These are phyloP conservation scores for Verbena officinalis DNA, from an alignment of 257 asterid species.

Conservation along the genomic window DNA sequence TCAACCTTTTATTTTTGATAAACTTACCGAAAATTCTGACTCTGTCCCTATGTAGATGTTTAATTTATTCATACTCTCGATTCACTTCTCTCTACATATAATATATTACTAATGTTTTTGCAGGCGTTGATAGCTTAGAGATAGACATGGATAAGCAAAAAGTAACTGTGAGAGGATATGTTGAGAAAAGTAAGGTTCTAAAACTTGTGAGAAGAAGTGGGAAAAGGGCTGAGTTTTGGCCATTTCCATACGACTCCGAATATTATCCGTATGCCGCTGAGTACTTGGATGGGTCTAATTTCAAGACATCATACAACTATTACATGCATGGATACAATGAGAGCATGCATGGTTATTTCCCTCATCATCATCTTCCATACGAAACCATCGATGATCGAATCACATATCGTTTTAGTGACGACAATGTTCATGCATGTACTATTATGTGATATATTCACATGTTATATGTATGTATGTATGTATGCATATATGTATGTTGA, in stretches of 20 bases:
- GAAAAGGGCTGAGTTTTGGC: constrained; percentile 60
- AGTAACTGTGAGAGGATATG: constrained; percentile 57
- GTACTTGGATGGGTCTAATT: constrained; percentile 50
- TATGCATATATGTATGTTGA: neutral
- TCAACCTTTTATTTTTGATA: no score
- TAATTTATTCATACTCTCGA: no score
- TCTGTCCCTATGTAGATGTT: no score
- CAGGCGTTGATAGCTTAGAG: constrained; percentile 56
- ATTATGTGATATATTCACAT: constrained; percentile 50
- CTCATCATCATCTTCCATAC: constrained; percentile 47
- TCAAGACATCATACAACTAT: constrained; percentile 52
- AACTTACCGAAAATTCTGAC: no score
- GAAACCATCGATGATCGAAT: constrained; percentile 44
- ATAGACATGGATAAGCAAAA: constrained; percentile 70
- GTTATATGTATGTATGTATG: neutral
- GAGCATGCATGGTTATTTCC: constrained; percentile 53
- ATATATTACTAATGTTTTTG: neutral
- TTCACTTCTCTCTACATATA: no score
- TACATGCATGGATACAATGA: constrained; percentile 59
- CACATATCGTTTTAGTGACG: constrained; percentile 50
- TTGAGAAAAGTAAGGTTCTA: constrained; percentile 47
- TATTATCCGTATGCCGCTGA: constrained; percentile 50
- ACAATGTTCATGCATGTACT: constrained; percentile 55
- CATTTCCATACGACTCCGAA: constrained; percentile 59
- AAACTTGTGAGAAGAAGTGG: constrained; percentile 52